Evolutionary conservation across 192 early-diverging fungal genomes (phyloP).

Genomic region (Funneliformis mosseae): DNA sequence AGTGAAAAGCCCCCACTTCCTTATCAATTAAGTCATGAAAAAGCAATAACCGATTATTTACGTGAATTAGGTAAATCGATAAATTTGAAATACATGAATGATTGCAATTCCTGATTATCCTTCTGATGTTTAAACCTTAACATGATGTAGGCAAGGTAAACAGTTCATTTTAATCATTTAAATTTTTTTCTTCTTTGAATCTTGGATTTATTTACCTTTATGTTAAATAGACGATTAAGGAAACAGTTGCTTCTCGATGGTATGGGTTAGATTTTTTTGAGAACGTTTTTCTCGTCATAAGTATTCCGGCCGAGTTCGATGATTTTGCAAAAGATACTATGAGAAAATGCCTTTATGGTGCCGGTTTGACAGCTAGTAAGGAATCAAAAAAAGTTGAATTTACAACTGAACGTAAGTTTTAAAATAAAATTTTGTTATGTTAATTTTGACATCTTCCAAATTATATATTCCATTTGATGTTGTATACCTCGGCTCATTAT

Average conservation of each 20-base stretch:
- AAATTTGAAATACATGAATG: background rate
- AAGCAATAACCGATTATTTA: constrained; percentile 56
- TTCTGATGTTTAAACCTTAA: too few relatives aligned
- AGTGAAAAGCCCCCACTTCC: constrained; percentile 44
- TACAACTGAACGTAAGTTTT: background rate
- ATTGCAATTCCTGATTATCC: too few relatives aligned
- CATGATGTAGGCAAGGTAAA: background rate
- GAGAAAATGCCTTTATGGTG: constrained; percentile 53
- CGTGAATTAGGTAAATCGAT: constrained; percentile 18
- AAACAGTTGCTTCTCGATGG: constrained; percentile 6
- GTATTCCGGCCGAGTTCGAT: constrained; percentile 58
- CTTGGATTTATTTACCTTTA: background rate
- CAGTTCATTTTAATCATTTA: too few relatives aligned
- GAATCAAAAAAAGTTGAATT: background rate
- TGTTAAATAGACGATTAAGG: constrained; percentile 15
- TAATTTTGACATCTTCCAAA: background rate
- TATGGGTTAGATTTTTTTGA: background rate
- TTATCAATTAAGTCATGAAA: constrained; percentile 48
- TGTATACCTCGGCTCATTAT: background rate
- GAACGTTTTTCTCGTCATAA: constrained; percentile 33
- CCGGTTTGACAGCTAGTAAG: constrained; percentile 42
- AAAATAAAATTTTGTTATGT: background rate
- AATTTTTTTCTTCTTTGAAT: background rate
- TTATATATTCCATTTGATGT: background rate
- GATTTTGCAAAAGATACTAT: constrained; percentile 56